These are phyloP conservation scores for Triticum aestivum DNA, from an alignment of 176 grass and related monocot species.

Conservation along the genomic window DNA sequence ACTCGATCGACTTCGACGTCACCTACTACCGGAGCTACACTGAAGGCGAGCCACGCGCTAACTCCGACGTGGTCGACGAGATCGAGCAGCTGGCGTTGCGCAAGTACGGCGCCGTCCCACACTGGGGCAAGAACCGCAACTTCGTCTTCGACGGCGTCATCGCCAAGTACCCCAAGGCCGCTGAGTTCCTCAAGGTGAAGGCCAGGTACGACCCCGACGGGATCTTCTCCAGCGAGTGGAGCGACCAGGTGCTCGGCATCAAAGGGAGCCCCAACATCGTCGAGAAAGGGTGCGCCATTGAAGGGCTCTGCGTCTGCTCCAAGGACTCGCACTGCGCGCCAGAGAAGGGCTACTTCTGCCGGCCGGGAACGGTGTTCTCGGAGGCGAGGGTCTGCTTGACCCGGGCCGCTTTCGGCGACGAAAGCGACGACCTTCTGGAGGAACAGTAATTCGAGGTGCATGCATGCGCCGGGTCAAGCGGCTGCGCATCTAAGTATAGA, in stretches of 20 bases:
- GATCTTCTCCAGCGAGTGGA: conserved; percentile 77
- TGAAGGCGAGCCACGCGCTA: background rate
- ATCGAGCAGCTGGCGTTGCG: conserved; percentile 50
- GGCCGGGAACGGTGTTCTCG: conserved; percentile 31
- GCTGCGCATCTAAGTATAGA: background rate
- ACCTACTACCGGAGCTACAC: conserved; percentile 46
- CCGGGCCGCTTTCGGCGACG: background rate
- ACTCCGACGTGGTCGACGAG: conserved; percentile 46
- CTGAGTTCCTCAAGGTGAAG: conserved; percentile 42
- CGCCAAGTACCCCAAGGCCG: conserved; percentile 18
- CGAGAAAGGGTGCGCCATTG: conserved; percentile 38
- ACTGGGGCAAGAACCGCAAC: conserved; percentile 83
- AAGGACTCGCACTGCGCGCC: conserved; percentile 44
- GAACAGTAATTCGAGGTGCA: background rate
- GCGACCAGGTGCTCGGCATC: conserved; percentile 60
- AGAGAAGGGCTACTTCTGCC: conserved; percentile 42
- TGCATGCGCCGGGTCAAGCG: background rate
- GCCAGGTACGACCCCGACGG: conserved; percentile 43
- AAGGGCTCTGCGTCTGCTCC: conserved; percentile 63
- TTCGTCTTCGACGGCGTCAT: conserved; percentile 47
- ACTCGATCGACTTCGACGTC: conserved; percentile 48
- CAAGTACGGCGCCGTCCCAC: conserved; percentile 55
- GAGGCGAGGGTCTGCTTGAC: conserved; percentile 46
- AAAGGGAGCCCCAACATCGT: conserved; percentile 21
- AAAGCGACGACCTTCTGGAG: background rate